Conservation (phyloP, 2,329 filamentous ascomycete species). For the Nemania diffusa region DNA sequence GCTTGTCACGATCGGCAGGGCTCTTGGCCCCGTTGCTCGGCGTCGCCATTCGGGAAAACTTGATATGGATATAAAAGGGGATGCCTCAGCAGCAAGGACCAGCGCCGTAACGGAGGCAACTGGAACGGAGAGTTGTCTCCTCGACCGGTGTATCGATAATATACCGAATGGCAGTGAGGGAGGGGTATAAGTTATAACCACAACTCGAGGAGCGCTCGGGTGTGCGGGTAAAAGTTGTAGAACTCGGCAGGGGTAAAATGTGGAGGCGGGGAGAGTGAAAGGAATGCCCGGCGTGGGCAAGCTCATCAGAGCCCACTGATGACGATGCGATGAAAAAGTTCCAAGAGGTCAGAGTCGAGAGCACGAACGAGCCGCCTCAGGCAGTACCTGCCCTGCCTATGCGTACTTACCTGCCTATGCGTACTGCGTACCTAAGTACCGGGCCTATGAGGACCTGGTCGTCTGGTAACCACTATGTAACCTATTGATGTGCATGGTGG, state of each 20-base stretch:
- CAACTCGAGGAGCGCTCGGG: slow-evolving; percentile 12
- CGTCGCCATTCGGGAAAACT: slow-evolving; percentile 39
- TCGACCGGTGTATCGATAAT: neutral
- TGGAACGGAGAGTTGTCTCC: slow-evolving; percentile 4
- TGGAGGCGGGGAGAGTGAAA: slow-evolving; percentile 1
- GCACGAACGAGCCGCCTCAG: slow-evolving; percentile 24
- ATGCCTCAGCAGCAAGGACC: slow-evolving; percentile 4
- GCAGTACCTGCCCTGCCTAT: no score
- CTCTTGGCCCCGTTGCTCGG: slow-evolving; percentile 32
- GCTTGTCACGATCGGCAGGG: slow-evolving; percentile 37
- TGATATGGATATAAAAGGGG: neutral
- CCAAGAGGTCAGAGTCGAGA: slow-evolving; percentile 11
- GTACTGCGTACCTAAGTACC: neutral
- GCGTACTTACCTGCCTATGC: no score
- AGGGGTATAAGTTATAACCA: slow-evolving; percentile 5
- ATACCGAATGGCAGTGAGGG: slow-evolving; percentile 1
- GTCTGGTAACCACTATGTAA: neutral
- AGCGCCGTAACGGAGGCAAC: no score
- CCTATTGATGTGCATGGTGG: slow-evolving; percentile 28
- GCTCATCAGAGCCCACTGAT: slow-evolving; percentile 29
- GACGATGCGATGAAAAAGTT: slow-evolving; percentile 35
- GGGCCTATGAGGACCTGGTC: neutral
- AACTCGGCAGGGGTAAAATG: neutral
- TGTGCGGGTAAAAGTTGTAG: slow-evolving; percentile 5
- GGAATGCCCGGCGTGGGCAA: neutral